phyloP scores from a whole-genome alignment of 2,329 filamentous ascomycete genomes.

The Fusarium euwallaceae region DNA sequence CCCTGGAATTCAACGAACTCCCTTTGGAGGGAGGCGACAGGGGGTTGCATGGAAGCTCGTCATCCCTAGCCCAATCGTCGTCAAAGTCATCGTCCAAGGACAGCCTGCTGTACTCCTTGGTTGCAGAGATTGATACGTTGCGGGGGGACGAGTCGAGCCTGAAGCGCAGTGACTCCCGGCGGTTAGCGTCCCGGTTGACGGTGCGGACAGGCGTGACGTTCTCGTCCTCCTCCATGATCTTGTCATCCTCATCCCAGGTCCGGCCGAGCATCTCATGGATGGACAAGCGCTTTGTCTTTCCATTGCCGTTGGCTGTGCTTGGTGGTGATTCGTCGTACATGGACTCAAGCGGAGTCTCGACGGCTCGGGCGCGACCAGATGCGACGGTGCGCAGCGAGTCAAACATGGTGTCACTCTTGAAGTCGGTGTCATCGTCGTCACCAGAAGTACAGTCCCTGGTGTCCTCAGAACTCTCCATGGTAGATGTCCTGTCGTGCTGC shows the following conservation, averaged over 20 bases:
- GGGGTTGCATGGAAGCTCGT: constrained; percentile 66
- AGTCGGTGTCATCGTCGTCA: constrained; percentile 83
- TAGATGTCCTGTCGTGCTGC: constrained; percentile 62
- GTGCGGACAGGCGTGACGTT: constrained; percentile 64
- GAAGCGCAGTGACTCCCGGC: constrained; percentile 43
- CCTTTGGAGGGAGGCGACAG: constrained; percentile 68
- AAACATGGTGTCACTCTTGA: constrained; percentile 81
- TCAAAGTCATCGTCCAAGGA: constrained; percentile 74
- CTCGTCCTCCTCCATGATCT: constrained; percentile 75
- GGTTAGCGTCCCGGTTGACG: constrained; percentile 36
- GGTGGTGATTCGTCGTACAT: constrained; percentile 86
- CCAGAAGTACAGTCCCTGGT: constrained; percentile 73
- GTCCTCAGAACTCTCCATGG: constrained; percentile 78
- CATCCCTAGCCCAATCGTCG: constrained; percentile 71
- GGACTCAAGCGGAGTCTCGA: constrained; percentile 80
- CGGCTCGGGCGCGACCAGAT: constrained; percentile 74
- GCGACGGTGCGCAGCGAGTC: constrained; percentile 81
- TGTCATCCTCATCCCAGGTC: constrained; percentile 67
- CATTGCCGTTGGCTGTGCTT: constrained; percentile 66
- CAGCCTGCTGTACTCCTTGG: constrained; percentile 61
- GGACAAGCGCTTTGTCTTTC: constrained; percentile 67
- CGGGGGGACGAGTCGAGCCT: constrained; percentile 49
- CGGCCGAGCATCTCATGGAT: constrained; percentile 71
- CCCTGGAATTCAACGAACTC: constrained; percentile 66
- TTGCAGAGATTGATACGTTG: constrained; percentile 49